Base-by-base conservation (phyloP, 495 filamentous ascomycete genomes). In the Penicillium paxilli region DNA sequence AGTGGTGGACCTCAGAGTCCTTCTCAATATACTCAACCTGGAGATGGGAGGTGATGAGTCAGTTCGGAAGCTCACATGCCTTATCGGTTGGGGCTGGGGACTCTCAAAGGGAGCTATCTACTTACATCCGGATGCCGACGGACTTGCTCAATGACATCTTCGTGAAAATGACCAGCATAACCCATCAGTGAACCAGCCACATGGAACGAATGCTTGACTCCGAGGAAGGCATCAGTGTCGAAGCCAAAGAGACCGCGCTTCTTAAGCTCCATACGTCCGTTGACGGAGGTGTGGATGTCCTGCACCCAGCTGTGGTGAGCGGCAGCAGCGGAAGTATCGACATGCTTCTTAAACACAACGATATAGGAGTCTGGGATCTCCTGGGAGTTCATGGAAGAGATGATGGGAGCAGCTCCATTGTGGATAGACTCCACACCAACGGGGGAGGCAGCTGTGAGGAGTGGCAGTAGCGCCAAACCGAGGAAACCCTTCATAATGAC, bases 11-110 rank as follows among this genome's bases (percentile, higher is more conserved):
- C 57, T 90, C 81, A 14, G 89, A 91, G 74, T 99, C 93, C 64
- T 84, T 88, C 83, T 99, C 95, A 59, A 99, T 89, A 73, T 92
- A 96, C 48, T 93, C 93, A 66, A 99, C 91, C 95, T 99, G 23
- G 19, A 21, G 60, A 40, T 35, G 37, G 9, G 7, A 46, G 42
- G 33, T 30, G 26, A 24, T 30, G 40, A 19, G 57, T 65, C 45
- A 69, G 60, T 42, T 53, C 24, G 8, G 20, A 32, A 12, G 47
- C 23, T 42, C 49, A 24, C 47, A 44, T n/a, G n/a, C n/a, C 11
- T 37, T 50, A 46, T 40, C 32, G n/a, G 35, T n/a, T n/a, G 35
- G 7, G 14, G 35, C 14, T 16, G 35, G 35, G 35, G 35, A 38
- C 7, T 7, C 2, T 19, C 16, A 16, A 42, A 16, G 41, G 5